phyloP scores from a whole-genome alignment of 805 yeast genomes.

The Candida fluviatilis region DNA sequence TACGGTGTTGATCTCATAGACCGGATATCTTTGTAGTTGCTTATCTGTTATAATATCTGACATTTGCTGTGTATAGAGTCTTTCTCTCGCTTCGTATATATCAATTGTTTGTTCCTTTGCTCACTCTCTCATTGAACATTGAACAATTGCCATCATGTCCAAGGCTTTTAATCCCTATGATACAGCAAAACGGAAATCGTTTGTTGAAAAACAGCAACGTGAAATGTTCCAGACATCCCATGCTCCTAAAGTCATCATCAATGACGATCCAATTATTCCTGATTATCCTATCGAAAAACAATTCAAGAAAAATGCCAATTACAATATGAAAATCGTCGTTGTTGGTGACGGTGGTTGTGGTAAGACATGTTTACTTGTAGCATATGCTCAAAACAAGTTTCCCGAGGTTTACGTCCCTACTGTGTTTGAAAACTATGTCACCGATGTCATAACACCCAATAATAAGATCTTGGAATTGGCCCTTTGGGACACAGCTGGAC shows the following conservation, averaged over 20 bases:
- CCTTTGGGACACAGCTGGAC: slow-evolving; percentile 89
- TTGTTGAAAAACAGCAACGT: slow-evolving; percentile 17
- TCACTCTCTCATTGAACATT: too few relatives aligned
- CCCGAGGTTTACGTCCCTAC: slow-evolving; percentile 79
- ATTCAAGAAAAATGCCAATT: slow-evolving; percentile 17
- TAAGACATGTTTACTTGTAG: slow-evolving; percentile 70
- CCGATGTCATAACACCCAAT: slow-evolving; percentile 60
- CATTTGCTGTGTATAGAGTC: too few relatives aligned
- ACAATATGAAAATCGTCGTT: slow-evolving; percentile 58
- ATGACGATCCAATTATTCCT: slow-evolving; percentile 37
- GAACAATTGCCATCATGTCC: too few relatives aligned
- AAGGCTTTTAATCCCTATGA: slow-evolving; percentile 22
- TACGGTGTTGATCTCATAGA: too few relatives aligned
- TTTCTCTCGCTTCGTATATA: too few relatives aligned
- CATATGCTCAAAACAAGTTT: slow-evolving; percentile 66
- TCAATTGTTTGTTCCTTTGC: too few relatives aligned
- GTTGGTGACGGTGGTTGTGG: slow-evolving; percentile 93
- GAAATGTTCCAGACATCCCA: slow-evolving; percentile 19
- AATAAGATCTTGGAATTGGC: slow-evolving; percentile 77
- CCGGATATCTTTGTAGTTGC: too few relatives aligned
- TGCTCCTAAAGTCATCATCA: slow-evolving; percentile 25
- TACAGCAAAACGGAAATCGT: slow-evolving; percentile 15
- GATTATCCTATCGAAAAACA: slow-evolving; percentile 25
- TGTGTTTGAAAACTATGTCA: slow-evolving; percentile 73
- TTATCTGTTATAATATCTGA: too few relatives aligned